phyloP scores from a whole-genome alignment of 805 yeast species.

The Saccharomycopsis selenospora region DNA sequence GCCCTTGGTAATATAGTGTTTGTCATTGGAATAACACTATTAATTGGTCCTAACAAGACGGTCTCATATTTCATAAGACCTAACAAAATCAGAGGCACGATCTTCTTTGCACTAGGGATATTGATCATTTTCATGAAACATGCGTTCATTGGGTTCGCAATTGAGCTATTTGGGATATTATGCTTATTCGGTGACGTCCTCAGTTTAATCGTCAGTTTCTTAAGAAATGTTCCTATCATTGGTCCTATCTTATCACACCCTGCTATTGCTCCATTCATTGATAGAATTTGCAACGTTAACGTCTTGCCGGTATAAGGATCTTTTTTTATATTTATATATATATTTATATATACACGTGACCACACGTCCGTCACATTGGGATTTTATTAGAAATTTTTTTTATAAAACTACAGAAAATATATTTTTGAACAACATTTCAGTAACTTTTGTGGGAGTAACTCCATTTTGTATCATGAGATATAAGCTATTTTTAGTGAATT shows the following conservation, averaged over 20 bases:
- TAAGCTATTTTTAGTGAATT: no score
- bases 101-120: constrained; percentile 74
- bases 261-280: constrained; percentile 55
- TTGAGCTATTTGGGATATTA: constrained; percentile 85
- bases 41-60: constrained; percentile 85
- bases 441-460: no score
- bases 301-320: constrained; percentile 21
- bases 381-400: no score
- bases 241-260: constrained; percentile 85
- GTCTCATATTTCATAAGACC: constrained; percentile 79
- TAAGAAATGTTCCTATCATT: constrained; percentile 79
- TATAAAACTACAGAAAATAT: no score
- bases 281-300: constrained; percentile 14
- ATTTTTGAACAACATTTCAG: no score
- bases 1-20: constrained; percentile 84
- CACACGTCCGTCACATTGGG: no score
- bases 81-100: constrained; percentile 75
- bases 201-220: constrained; percentile 77
- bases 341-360: no score
- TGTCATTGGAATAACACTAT: constrained; percentile 72
- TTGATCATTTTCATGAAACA: constrained; percentile 60
- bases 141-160: constrained; percentile 76
- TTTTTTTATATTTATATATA: no score
- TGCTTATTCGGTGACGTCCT: constrained; percentile 91
- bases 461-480: no score